Evolutionary conservation across 192 early-diverging fungal genomes (phyloP).

Genomic region (Podila minutissima): DNA sequence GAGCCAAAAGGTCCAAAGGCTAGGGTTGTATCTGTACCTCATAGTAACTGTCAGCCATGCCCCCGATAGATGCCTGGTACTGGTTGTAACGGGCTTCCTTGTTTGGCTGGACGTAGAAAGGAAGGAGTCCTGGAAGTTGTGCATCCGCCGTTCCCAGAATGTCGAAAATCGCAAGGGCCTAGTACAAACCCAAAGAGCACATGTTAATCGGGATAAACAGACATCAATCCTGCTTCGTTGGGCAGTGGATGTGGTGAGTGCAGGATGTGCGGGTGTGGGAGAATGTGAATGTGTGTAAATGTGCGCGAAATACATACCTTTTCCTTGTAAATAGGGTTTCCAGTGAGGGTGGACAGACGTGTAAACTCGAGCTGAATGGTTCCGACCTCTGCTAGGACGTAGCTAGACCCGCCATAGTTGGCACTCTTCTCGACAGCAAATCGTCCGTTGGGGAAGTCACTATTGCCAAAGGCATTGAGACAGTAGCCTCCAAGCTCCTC

Average conservation of each 20-base stretch:
- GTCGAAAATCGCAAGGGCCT: conserved; percentile 32
- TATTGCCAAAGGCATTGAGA: conserved; percentile 71
- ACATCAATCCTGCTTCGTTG: no score
- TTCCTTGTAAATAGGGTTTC: conserved; percentile 71
- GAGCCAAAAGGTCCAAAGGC: background rate
- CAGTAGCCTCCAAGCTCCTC: conserved; percentile 72
- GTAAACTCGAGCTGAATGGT: conserved; percentile 86
- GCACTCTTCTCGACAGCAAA: conserved; percentile 15
- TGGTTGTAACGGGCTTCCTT: conserved; percentile 3
- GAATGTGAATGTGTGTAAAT: background rate
- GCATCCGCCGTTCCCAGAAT: conserved; percentile 17
- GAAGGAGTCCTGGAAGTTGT: conserved; percentile 29
- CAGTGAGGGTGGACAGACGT: conserved; percentile 83
- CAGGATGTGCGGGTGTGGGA: background rate
- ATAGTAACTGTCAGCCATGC: conserved; percentile 67
- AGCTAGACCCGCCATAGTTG: conserved; percentile 13
- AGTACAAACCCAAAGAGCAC: background rate
- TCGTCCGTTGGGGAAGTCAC: conserved; percentile 11
- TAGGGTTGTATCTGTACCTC: conserved; percentile 52
- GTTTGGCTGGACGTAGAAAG: background rate
- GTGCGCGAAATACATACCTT: conserved; percentile 43
- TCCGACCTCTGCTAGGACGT: conserved; percentile 74
- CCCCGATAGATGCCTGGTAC: conserved; percentile 53
- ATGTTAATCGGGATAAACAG: background rate
- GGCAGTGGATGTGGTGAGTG: no score